A percentile compares a stretch with the other conserved stretches of the same genome.
These are phyloP conservation scores for Cordyceps cateniannulata DNA, from an alignment of 2,329 filamentous ascomycete species.

Conservation along the genomic window DNA sequence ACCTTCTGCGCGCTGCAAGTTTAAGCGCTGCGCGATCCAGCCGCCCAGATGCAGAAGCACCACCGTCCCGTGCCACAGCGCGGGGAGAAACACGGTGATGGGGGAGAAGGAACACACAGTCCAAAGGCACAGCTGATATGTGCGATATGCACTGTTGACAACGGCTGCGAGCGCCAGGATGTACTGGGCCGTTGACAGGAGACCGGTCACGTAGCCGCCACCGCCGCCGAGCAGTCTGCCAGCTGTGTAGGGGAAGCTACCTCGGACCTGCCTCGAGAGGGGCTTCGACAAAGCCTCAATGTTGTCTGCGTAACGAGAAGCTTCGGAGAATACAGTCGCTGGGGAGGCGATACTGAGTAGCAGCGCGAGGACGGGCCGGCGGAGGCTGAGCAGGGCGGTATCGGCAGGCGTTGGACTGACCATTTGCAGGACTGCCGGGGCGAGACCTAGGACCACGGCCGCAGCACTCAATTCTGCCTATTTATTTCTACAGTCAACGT, in stretches of 20 bases:
- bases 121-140: slow-evolving; percentile 7
- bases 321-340: background rate
- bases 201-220: background rate
- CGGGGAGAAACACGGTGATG: background rate
- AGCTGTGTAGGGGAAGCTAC: slow-evolving; percentile 1
- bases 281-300: background rate
- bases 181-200: background rate
- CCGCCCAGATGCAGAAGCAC: background rate
- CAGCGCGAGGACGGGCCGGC: background rate
- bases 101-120: slow-evolving; percentile 4
- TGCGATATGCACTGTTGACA: slow-evolving; percentile 6
- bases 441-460: background rate
- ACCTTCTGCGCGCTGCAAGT: background rate
- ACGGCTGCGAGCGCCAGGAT: background rate
- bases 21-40: background rate
- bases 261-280: background rate
- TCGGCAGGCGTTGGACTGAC: background rate
- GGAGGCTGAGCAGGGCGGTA: background rate
- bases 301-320: background rate
- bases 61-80: background rate
- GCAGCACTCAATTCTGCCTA: slow-evolving; percentile 1
- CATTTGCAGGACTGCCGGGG: background rate
- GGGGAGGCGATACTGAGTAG: background rate
- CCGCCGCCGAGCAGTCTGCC: background rate
- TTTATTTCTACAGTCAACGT: background rate